Evolutionary conservation across 208 protist species (phyloP).

Genomic region (Wallacemonas sp.): DNA sequence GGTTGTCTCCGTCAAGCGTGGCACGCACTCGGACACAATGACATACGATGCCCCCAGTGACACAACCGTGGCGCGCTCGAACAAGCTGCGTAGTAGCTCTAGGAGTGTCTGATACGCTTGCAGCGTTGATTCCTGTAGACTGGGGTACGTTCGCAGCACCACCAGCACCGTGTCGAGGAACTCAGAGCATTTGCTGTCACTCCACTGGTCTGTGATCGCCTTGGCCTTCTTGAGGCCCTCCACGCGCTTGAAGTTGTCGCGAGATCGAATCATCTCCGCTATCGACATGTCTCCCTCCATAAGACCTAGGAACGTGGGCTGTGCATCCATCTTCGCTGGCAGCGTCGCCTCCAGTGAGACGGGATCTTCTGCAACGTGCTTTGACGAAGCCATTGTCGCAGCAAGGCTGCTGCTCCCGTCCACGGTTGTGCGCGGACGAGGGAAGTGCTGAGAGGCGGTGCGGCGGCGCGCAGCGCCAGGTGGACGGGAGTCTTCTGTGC

Average conservation of each 20-base stretch:
- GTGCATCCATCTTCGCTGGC: constrained; percentile 57
- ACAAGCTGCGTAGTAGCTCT: constrained; percentile 13
- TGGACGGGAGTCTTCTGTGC: constrained; percentile 27
- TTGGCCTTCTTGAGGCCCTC: constrained; percentile 63
- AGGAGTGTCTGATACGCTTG: constrained; percentile 67
- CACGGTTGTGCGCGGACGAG: neutral
- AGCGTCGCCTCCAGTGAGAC: constrained; percentile 74
- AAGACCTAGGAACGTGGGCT: constrained; percentile 59
- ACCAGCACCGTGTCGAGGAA: constrained; percentile 61
- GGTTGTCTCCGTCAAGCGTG: constrained; percentile 72
- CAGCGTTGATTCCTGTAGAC: constrained; percentile 72
- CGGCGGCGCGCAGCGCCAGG: neutral
- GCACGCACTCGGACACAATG: constrained; percentile 59
- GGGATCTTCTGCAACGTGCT: constrained; percentile 35
- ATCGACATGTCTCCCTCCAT: constrained; percentile 54
- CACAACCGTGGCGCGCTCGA: constrained; percentile 40
- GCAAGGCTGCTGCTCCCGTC: neutral
- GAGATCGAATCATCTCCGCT: constrained; percentile 56
- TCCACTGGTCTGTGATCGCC: constrained; percentile 51
- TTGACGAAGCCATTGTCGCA: neutral
- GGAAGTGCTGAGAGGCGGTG: neutral
- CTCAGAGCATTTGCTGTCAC: constrained; percentile 32
- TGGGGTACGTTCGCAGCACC: constrained; percentile 59
- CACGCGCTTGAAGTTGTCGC: constrained; percentile 71
- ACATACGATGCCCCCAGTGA: constrained; percentile 57